A percentile compares a stretch with the other conserved stretches of the same genome.
phyloP scores from a whole-genome alignment of 2,329 filamentous ascomycete species.

The Calonectria leucothoes region DNA sequence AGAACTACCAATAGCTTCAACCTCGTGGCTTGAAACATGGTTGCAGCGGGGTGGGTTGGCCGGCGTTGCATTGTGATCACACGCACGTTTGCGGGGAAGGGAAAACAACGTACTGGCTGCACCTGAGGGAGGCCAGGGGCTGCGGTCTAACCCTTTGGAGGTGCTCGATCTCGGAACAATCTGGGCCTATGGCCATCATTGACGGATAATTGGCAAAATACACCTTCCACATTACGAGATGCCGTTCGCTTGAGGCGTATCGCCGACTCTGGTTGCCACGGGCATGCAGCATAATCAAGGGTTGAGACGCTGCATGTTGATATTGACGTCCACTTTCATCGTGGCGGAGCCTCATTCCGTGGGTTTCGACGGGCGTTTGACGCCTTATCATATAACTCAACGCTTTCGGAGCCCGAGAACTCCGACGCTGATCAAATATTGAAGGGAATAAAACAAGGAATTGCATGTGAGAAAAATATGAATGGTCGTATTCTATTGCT shows the following conservation, averaged over 20 bases:
- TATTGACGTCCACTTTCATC: background rate
- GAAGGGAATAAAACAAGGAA: background rate
- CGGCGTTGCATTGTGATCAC: conserved; percentile 10
- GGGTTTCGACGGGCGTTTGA: background rate
- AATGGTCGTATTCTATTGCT: background rate
- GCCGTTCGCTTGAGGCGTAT: background rate
- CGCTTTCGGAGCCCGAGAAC: background rate
- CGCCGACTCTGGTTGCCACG: background rate
- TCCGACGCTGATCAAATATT: background rate
- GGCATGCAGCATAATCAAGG: background rate
- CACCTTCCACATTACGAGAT: background rate
- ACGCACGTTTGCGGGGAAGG: conserved; percentile 10
- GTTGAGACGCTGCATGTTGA: background rate
- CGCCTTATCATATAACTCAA: background rate
- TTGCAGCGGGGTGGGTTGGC: conserved; percentile 5
- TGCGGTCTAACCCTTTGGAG: background rate
- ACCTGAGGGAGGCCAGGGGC: background rate
- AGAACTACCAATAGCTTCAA: conserved; percentile 4
- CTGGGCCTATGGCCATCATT: background rate
- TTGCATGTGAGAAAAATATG: background rate
- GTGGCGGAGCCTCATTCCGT: background rate
- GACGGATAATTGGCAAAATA: conserved; percentile 3
- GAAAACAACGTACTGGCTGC: background rate
- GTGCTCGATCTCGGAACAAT: background rate
- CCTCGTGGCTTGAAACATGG: background rate